A percentile compares a stretch with the other conserved stretches of the same genome.
Conservation (phyloP, 495 filamentous ascomycete genomes). For the Cercophora sp. region DNA sequence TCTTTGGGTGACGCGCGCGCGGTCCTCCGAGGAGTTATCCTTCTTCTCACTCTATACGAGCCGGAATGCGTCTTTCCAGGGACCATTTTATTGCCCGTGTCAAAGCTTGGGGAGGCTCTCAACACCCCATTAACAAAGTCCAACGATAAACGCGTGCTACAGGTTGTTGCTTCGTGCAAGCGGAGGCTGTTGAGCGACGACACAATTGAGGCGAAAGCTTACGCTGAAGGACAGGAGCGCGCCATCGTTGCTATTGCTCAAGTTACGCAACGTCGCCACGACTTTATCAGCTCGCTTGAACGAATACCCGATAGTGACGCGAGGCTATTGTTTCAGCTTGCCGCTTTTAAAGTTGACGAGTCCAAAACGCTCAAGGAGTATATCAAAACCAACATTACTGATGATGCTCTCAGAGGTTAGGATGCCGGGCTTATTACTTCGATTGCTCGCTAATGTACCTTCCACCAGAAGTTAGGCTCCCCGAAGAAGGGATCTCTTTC, state of each 20-base stretch:
- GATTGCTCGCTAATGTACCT: background rate
- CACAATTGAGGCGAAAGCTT: background rate
- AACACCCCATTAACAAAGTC: background rate
- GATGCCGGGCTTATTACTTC: background rate
- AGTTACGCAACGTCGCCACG: background rate
- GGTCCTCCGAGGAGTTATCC: background rate
- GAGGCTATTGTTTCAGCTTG: background rate
- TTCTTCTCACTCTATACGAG: background rate
- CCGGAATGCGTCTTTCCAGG: background rate
- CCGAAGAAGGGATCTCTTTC: background rate
- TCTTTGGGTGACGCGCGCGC: background rate
- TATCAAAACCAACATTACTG: background rate
- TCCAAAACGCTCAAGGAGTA: background rate
- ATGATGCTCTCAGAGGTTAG: background rate
- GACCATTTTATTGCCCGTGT: background rate
- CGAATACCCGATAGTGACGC: background rate
- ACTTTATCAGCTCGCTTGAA: background rate
- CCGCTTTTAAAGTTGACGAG: background rate
- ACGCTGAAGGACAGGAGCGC: background rate
- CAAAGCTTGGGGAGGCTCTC: background rate
- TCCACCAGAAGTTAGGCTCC: background rate
- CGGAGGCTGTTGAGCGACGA: background rate
- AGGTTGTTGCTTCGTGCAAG: background rate
- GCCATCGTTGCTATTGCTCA: background rate
- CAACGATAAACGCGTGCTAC: background rate